Evolutionary conservation across 2,329 filamentous ascomycete species (phyloP), one percentile per base, ranked within the genome.

Genomic region (Calonectria crousiana): DNA sequence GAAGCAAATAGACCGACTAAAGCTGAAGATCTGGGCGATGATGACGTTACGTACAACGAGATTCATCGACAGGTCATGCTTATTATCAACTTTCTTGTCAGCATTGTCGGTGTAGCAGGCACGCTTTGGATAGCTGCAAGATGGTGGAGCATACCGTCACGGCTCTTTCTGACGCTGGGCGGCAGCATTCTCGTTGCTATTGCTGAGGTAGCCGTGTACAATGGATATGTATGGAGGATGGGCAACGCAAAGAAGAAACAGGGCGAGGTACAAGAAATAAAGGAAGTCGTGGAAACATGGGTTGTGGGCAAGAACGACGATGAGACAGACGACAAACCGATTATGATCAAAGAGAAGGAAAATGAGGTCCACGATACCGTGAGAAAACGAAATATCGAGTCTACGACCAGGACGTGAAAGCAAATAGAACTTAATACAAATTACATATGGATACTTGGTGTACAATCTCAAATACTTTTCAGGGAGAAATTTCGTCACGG

Each of bases 21-120:
- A 51, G 82, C 84, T 23, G 84, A 85, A 32, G 90, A 90, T 72
- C 80, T 87, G 8, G 88, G 89, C 72, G 87, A 91, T 76, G 93
- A 95, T 75, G 92, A 93, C 2, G 86, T 94, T 3, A 93, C 92
- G 3, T 93, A 92, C 76, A 89, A 90, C 44, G 94, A 97, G 74
- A 88, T 97, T 1, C 93, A 96, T 82, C 89, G 94, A n/a, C 95
- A 97, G 81, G 86, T 97, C 71, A 92, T 94, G 52, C 88, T 98
- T 10, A 95, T 98, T 67, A 89, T 98, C 80, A 99, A 98, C 83
- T 95, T 98, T 66, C 86, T 98, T 49, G 89, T 98, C 68, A 98
- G 95, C 67, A 94, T 98, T 68, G 87, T 96, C 3, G 95, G 96
- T 56, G 94, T 94, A 66, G 93, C 92, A 3, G 92, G 90, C 3